Base-by-base conservation (phyloP, 75 land plant genomes). In the Cunninghamia lanceolata region DNA sequence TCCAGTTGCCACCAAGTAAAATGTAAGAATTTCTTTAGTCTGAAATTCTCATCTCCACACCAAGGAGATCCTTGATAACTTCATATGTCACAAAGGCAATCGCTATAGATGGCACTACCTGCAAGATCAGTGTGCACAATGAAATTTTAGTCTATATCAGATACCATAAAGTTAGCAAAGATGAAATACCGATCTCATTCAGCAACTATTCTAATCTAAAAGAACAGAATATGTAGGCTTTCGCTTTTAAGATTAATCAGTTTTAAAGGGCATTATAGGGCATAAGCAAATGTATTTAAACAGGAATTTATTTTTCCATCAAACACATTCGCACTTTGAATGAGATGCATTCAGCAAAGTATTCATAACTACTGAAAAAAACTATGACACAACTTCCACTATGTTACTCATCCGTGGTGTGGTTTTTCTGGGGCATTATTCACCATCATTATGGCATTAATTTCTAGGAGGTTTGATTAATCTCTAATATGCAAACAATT, bases 81-180 rank as follows among this genome's bases (percentile, higher is more conserved):
- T 97, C 99, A 84, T 97, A 97, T 59, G 99, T 92, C 89, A 97
- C 99, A 91, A 97, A 97, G 17, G 99, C 99, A 85, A 97, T 89
- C 4, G 99, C 97, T 45, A 97, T 97, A 4, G 99, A 97, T 40
- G 99, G 99, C 53, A 97, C 99, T 47, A 97, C 99, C 99, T 97
- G 94, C 47, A 85, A 91, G 45, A 40, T 21, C 47, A 78, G 74
- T 54, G 83, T 10, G 16, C 42, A 16, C 88, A 15, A 36, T 75
- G 42, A 35, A 38, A 36, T 75, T 75, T 36, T 75, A 15, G 19
- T 75, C 78, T 75, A 35, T 15, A 74, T 75, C 19, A 3, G 40
- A 75, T 36, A 4, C 17, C 7, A 75, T 38, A 2, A 36, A 36
- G 4, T 36, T 75, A 35, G 39, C 40, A 75, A 75, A 4, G 78